Evolutionary conservation across 2,329 filamentous ascomycete species (phyloP).

Genomic region (Penicillium sp.): DNA sequence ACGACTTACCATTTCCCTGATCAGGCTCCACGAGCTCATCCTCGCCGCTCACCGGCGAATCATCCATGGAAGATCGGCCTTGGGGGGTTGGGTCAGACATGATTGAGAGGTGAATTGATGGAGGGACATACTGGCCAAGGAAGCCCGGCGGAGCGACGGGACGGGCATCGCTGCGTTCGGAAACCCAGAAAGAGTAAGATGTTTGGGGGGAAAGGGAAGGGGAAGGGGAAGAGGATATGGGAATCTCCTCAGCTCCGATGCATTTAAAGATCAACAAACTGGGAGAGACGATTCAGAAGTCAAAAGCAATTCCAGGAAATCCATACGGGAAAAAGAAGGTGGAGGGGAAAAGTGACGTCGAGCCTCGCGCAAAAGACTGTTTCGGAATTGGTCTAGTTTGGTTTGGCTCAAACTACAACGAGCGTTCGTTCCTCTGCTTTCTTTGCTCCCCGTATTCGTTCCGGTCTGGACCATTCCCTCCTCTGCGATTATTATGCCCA

Average conservation of each 20-base stretch:
- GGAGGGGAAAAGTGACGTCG: slow-evolving; percentile 13
- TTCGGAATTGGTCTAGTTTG: too few species aligned
- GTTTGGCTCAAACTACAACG: not conserved
- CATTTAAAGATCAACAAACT: too few species aligned
- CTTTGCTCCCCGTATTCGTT: not conserved
- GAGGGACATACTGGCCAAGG: slow-evolving; percentile 29
- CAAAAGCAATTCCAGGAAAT: too few species aligned
- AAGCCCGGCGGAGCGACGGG: slow-evolving; percentile 35
- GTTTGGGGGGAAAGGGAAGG: slow-evolving; percentile 7
- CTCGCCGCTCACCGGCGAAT: slow-evolving; percentile 49
- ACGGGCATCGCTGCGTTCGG: slow-evolving; percentile 32
- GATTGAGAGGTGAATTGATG: slow-evolving; percentile 5
- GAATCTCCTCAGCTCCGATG: too few species aligned
- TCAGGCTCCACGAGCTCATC: slow-evolving; percentile 85
- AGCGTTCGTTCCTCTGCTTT: not conserved
- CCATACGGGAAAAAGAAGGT: not conserved
- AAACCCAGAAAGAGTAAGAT: slow-evolving; percentile 12
- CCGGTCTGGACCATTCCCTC: too few species aligned
- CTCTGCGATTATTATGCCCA: too few species aligned
- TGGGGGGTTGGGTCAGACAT: slow-evolving; percentile 25
- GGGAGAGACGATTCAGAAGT: too few species aligned
- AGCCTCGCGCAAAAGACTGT: slow-evolving; percentile 1
- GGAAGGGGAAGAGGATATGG: too few species aligned
- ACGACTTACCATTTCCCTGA: slow-evolving; percentile 76
- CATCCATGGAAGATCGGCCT: slow-evolving; percentile 56